Conservation (phyloP, 208 protist species). For the Trypanosoma rangeli region DNA sequence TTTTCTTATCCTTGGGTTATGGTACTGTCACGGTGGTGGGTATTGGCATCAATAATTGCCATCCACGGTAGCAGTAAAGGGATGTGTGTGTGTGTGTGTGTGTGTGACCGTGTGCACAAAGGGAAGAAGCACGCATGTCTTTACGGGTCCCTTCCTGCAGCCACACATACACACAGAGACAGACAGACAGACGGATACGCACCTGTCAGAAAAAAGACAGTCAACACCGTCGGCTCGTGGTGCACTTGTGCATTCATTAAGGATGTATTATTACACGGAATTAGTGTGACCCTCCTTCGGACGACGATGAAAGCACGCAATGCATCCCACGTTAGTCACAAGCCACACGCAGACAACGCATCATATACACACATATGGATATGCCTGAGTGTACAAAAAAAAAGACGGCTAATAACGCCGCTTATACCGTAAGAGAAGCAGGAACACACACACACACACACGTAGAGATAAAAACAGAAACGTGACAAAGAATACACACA, state of each 20-base stretch:
- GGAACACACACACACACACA: background rate
- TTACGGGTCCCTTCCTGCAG: background rate
- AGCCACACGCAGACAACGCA: background rate
- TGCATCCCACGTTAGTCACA: background rate
- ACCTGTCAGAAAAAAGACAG: background rate
- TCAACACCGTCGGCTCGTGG: background rate
- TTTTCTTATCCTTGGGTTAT: constrained; percentile 7
- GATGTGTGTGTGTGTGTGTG: no score
- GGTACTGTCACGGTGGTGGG: no score
- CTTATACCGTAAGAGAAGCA: background rate
- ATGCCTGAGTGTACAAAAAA: background rate
- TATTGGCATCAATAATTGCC: background rate
- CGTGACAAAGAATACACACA: constrained; percentile 13
- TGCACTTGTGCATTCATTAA: background rate
- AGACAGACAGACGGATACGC: background rate
- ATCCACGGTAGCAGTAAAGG: background rate
- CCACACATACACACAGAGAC: background rate
- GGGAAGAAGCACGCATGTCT: constrained; percentile 1
- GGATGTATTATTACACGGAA: constrained; percentile 6
- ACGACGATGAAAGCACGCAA: background rate
- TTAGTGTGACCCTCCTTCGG: background rate
- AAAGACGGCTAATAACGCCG: background rate
- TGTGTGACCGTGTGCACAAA: background rate
- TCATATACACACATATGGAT: background rate
- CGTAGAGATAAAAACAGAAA: constrained; percentile 20